phyloP scores from a whole-genome alignment of 1,284 basidiomycete genomes.

The Cerrena zonata region DNA sequence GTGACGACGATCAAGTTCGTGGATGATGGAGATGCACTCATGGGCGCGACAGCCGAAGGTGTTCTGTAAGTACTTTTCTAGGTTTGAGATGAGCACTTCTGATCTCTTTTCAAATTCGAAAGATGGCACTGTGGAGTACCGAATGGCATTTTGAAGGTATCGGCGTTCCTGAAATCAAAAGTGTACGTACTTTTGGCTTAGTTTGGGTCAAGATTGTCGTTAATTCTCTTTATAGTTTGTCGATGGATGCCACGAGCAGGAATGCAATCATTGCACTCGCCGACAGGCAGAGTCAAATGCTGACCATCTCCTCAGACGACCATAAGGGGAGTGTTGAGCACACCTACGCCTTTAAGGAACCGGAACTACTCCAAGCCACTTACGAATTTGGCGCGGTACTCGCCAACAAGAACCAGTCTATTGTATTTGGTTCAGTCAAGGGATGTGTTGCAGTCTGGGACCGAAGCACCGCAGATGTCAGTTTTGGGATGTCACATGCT shows the following conservation, averaged over 20 bases:
- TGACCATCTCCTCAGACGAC: slow-evolving; percentile 41
- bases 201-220: background rate
- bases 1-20: slow-evolving; percentile 58
- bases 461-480: slow-evolving; percentile 40
- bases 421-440: slow-evolving; percentile 50
- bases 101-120: slow-evolving; percentile 14
- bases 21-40: slow-evolving; percentile 51
- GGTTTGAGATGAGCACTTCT: slow-evolving; percentile 1
- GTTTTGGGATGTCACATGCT: slow-evolving; percentile 53
- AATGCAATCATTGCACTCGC: slow-evolving; percentile 46
- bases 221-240: slow-evolving; percentile 30
- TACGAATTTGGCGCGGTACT: slow-evolving; percentile 46
- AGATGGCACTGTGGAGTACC: slow-evolving; percentile 63
- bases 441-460: slow-evolving; percentile 59
- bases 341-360: slow-evolving; percentile 40
- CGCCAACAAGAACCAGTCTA: slow-evolving; percentile 41
- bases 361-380: slow-evolving; percentile 26
- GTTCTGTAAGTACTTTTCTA: slow-evolving; percentile 41
- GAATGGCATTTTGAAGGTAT: slow-evolving; percentile 54
- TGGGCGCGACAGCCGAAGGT: slow-evolving; percentile 67
- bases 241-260: slow-evolving; percentile 44
- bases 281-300: slow-evolving; percentile 43
- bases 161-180: slow-evolving; percentile 48
- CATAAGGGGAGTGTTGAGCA: slow-evolving; percentile 48
- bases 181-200: slow-evolving; percentile 42